A percentile compares a stretch with the other conserved stretches of the same genome.
phyloP scores from a whole-genome alignment of 176 grass and related monocot genomes.

The Oryza longistaminata region DNA sequence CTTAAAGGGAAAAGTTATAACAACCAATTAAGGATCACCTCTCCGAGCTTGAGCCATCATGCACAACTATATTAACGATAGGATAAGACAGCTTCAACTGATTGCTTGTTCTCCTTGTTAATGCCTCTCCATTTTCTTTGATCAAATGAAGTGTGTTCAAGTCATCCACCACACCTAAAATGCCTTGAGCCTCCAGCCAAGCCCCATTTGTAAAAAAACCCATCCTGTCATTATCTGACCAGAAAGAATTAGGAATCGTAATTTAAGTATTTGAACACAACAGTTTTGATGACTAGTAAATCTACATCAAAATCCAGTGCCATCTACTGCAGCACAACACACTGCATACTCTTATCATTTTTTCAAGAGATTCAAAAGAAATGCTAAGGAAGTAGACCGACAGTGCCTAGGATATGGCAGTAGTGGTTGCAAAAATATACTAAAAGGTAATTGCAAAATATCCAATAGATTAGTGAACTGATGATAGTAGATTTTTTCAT shows the following conservation, averaged over 20 bases:
- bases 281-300: conserved; percentile 20
- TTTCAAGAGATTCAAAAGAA: conserved; percentile 17
- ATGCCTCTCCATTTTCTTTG: conserved; percentile 72
- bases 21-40: conserved; percentile 54
- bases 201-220: conserved; percentile 64
- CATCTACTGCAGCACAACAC: conserved; percentile 6
- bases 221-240: conserved; percentile 71
- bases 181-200: conserved; percentile 76
- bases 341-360: conserved; percentile 8
- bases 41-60: conserved; percentile 55
- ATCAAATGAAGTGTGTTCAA: conserved; percentile 72
- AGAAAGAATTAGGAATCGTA: conserved; percentile 41
- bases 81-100: conserved; percentile 72
- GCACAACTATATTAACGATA: conserved; percentile 52
- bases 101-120: conserved; percentile 65
- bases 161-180: conserved; percentile 75
- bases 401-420: neutral
- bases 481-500: conserved; percentile 15
- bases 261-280: conserved; percentile 20
- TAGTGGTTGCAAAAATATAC: neutral
- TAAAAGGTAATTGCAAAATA: conserved; percentile 21
- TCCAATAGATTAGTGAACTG: neutral
- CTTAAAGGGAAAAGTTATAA: conserved; percentile 24
- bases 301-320: conserved; percentile 17
- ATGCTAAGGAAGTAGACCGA: neutral